phyloP scores from a whole-genome alignment of 495 filamentous ascomycete genomes.

The Cercophora scortea region DNA sequence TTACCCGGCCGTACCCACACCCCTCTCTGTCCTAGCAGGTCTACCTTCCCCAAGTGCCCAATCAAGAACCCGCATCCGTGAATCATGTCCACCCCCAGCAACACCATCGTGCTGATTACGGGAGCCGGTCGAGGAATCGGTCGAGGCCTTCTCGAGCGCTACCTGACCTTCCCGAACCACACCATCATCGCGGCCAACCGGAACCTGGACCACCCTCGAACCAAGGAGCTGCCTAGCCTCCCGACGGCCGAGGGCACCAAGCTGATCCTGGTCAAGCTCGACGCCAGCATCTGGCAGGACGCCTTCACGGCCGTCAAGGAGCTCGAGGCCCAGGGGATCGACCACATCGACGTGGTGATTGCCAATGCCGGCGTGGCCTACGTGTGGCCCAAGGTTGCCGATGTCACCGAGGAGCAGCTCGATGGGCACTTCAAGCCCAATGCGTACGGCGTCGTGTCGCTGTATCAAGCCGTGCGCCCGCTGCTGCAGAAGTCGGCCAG shows the following conservation, averaged over 20 bases:
- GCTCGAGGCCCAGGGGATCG: constrained; percentile 13
- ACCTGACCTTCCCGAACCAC: constrained; percentile 19
- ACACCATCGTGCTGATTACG: constrained; percentile 18
- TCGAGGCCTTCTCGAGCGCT: constrained; percentile 15
- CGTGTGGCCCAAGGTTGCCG: constrained; percentile 22
- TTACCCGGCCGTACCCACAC: too few species aligned
- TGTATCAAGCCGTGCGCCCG: constrained; percentile 23
- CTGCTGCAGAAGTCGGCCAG: constrained; percentile 17
- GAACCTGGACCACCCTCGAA: constrained; percentile 13
- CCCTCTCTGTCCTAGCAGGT: too few species aligned
- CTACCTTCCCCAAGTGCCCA: too few species aligned
- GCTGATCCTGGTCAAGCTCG: constrained; percentile 19
- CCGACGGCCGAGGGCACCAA: constrained; percentile 11
- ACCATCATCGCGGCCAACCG: constrained; percentile 27
- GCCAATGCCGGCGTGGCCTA: constrained; percentile 20
- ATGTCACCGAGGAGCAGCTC: constrained; percentile 18
- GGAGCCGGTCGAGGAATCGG: constrained; percentile 24
- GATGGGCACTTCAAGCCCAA: constrained; percentile 18
- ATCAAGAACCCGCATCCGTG: too few species aligned
- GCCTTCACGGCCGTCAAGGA: constrained; percentile 6
- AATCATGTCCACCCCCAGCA: too few species aligned
- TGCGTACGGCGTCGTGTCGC: constrained; percentile 18
- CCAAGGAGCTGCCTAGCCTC: constrained; percentile 13
- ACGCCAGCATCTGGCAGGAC: constrained; percentile 13
- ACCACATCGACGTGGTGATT: constrained; percentile 19